These are phyloP conservation scores for Hapsidospora chrysogenum DNA, from an alignment of 495 filamentous ascomycete genomes.

Conservation along the genomic window DNA sequence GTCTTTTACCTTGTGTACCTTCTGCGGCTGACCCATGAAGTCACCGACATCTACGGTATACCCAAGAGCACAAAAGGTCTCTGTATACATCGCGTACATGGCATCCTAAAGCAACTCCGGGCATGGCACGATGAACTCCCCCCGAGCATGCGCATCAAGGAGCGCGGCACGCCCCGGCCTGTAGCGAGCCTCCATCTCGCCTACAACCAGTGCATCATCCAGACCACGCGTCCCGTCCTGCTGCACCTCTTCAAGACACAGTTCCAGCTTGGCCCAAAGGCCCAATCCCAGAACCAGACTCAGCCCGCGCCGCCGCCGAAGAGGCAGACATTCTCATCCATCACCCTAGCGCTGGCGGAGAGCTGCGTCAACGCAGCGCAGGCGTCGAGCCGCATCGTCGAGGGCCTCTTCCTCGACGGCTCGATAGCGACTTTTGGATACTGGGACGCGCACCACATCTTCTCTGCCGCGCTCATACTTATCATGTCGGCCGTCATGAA, in stretches of 20 bases:
- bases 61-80: not conserved
- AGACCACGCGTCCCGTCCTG: slow-evolving; percentile 32
- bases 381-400: slow-evolving; percentile 3
- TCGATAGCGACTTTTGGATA: slow-evolving; percentile 30
- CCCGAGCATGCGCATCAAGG: not conserved
- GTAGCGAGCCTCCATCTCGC: not conserved
- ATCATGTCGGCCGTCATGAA: slow-evolving; percentile 15
- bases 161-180: not conserved
- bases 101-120: not conserved
- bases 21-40: no score
- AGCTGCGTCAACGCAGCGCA: slow-evolving; percentile 29
- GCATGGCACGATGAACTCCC: not conserved
- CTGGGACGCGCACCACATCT: slow-evolving; percentile 31
- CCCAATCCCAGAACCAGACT: no score
- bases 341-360: slow-evolving; percentile 28
- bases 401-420: not conserved
- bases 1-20: no score
- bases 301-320: no score
- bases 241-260: slow-evolving; percentile 17
- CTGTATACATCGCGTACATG: not conserved
- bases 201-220: slow-evolving; percentile 35
- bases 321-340: slow-evolving; percentile 11
- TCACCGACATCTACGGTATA: not conserved
- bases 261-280: slow-evolving; percentile 21
- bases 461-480: slow-evolving; percentile 29